Base-by-base conservation (phyloP, 345 rosid genomes). In the Lumnitzera littorea region DNA sequence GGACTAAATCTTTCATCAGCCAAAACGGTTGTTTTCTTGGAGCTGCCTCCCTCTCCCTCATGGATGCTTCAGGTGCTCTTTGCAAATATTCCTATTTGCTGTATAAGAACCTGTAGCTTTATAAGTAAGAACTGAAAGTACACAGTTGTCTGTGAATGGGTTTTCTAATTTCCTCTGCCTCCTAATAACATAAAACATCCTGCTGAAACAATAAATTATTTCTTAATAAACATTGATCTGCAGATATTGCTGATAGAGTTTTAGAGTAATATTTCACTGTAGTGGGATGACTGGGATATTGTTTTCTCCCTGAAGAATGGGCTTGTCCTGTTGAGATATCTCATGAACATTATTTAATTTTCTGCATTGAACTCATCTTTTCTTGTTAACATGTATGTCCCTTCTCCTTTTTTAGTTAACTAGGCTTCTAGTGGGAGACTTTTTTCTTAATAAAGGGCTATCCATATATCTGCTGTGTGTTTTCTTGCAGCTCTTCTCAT, bases 1-100 rank as follows among this genome's bases (percentile, higher is more conserved):
- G 96, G 98, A 71, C 96, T 92, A 62, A 80, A 92, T 78, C 83
- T 92, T 72, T 92, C 98, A 53, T 75, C 96, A 25, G 98, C 96
- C 7, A 82, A 81, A 66, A 82, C 79, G 75, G 96, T 92, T 64
- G 94, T 87, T 70, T 92, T 92, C 71, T 57, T 92, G 76, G 98
- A 92, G 81, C 69, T 92, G 78, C 96, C 98, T 62, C 82, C 83
- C 66, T 82, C 94, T 48, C 82, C 96, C 31, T 82, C 96, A 24
- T 66, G 85, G 76, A 79, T 92, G 98, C 96, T 84, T 80, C 98
- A 92, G 94, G 98, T 92, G 53, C 51, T 13, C 3, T 25, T 16
- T 51, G 47, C 11, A 6, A 15, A 64, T 24, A 29, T 1, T 29
- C 36, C 36, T 3, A 29, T 29, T 6, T 29, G 36, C 36, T 29